These are phyloP conservation scores for Beauveria asiatica DNA, from an alignment of 2,329 filamentous ascomycete species.

Conservation along the genomic window DNA sequence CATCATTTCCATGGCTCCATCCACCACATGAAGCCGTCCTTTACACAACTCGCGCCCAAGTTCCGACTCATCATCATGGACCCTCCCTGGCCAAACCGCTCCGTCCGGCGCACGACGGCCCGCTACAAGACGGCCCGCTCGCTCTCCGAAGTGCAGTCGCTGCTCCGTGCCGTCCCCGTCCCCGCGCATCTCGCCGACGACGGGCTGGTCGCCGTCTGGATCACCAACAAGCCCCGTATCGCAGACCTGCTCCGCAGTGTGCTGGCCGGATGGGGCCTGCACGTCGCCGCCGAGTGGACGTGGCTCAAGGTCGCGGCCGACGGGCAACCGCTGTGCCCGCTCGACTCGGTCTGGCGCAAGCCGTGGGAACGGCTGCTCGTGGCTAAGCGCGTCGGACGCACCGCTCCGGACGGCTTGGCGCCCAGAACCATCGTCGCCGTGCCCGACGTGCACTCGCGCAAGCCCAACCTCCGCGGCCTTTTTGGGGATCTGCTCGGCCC, in stretches of 20 bases:
- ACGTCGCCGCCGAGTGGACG: slow-evolving; percentile 61
- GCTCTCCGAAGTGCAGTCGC: slow-evolving; percentile 35
- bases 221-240: slow-evolving; percentile 62
- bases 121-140: slow-evolving; percentile 38
- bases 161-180: slow-evolving; percentile 50
- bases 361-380: slow-evolving; percentile 70
- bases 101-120: slow-evolving; percentile 50
- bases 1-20: slow-evolving; percentile 42
- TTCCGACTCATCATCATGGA: slow-evolving; percentile 67
- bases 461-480: slow-evolving; percentile 59
- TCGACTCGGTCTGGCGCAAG: slow-evolving; percentile 58
- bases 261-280: slow-evolving; percentile 59
- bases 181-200: slow-evolving; percentile 41
- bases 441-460: slow-evolving; percentile 70
- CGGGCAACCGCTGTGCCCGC: slow-evolving; percentile 55
- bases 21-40: slow-evolving; percentile 29
- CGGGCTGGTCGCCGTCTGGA: slow-evolving; percentile 63
- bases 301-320: slow-evolving; percentile 65
- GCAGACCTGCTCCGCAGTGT: slow-evolving; percentile 50
- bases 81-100: slow-evolving; percentile 76
- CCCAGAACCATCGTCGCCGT: slow-evolving; percentile 57
- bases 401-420: slow-evolving; percentile 18
- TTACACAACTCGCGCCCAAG: slow-evolving; percentile 34
- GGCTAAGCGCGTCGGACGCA: slow-evolving; percentile 34
- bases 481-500: slow-evolving; percentile 46